phyloP scores from a whole-genome alignment of 257 asterid species.

The Scutellaria barbata region DNA sequence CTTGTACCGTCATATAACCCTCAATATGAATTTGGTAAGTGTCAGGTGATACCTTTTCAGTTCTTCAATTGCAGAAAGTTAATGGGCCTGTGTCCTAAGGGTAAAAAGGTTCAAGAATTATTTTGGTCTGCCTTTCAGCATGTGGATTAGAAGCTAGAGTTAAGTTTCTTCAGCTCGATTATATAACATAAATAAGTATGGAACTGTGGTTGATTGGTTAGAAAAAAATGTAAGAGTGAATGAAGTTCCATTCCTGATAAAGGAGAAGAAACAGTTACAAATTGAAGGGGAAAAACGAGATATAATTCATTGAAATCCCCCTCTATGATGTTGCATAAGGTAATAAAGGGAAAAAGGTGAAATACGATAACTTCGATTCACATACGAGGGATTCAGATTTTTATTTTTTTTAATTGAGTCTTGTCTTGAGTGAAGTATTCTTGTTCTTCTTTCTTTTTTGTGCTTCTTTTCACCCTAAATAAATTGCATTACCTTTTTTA shows the following conservation, averaged over 20 bases:
- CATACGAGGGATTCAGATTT: constrained; percentile 9
- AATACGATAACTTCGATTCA: background rate
- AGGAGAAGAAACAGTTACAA: background rate
- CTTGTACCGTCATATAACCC: background rate
- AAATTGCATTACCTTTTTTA: background rate
- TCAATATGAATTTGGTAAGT: background rate
- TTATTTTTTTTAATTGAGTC: background rate
- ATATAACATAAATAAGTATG: background rate
- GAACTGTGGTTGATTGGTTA: background rate
- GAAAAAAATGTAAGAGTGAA: background rate
- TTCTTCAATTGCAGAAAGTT: background rate
- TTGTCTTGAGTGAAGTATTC: background rate
- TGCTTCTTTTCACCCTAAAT: constrained; percentile 9
- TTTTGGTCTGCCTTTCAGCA: constrained; percentile 6
- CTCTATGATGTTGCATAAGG: background rate
- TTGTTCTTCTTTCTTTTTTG: background rate
- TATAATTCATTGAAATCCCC: background rate
- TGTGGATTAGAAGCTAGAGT: background rate
- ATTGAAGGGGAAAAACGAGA: background rate
- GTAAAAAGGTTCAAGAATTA: background rate
- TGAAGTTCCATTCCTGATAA: background rate
- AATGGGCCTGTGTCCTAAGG: background rate
- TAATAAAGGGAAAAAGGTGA: background rate
- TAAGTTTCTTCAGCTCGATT: background rate
- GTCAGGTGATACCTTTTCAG: background rate